phyloP scores from a whole-genome alignment of 1,139 yeast genomes.

The Yamadazyma blattariae region DNA sequence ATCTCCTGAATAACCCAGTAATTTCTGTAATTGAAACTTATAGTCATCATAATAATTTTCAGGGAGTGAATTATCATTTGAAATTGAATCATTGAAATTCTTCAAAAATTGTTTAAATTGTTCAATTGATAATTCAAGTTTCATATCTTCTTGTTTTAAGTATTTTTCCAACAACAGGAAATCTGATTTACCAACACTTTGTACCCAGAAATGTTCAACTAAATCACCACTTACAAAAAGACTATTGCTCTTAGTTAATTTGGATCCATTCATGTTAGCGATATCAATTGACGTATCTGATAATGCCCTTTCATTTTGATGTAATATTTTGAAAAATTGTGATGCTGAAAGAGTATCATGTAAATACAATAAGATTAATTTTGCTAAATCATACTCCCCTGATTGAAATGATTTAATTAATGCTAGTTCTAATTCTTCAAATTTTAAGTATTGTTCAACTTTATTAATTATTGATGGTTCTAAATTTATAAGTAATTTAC shows the following conservation, averaged over 20 bases:
- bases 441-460: constrained; percentile 60
- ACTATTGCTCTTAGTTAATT: constrained; percentile 8
- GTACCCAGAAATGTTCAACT: constrained; percentile 42
- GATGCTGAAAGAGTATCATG: constrained; percentile 34
- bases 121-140: constrained; percentile 20
- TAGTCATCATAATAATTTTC: constrained; percentile 23
- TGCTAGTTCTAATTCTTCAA: constrained; percentile 74
- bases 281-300: constrained; percentile 15
- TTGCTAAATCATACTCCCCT: constrained; percentile 62
- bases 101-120: constrained; percentile 18
- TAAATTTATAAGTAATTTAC: constrained; percentile 60
- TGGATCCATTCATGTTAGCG: background rate
- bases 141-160: constrained; percentile 33
- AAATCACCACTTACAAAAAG: constrained; percentile 36
- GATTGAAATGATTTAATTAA: constrained; percentile 66
- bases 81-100: constrained; percentile 3
- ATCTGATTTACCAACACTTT: constrained; percentile 27
- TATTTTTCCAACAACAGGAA: constrained; percentile 25
- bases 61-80: background rate
- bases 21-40: constrained; percentile 22
- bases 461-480: constrained; percentile 69
- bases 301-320: constrained; percentile 33
- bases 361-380: constrained; percentile 57
- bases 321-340: constrained; percentile 39
- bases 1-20: constrained; percentile 21